Percentiles rank a stretch among this genome's conserved stretches.
Evolutionary conservation across 139 green algal genomes (phyloP).

Genomic region (Limnomonas spitsbergensis): DNA sequence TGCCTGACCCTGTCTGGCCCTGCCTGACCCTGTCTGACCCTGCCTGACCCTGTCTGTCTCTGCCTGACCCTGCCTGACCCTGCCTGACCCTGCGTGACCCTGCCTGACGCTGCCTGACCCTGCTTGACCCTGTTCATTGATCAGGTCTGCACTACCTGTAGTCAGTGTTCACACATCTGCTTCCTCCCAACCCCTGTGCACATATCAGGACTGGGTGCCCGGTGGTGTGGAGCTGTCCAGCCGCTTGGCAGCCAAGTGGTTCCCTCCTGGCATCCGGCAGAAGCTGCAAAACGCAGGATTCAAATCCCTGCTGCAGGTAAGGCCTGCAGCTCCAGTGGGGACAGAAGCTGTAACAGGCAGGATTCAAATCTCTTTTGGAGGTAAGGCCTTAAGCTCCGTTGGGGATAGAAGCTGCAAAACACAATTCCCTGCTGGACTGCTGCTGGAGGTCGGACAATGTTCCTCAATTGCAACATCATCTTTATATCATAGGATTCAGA

Average conservation of each 20-base stretch:
- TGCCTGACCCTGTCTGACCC: no score
- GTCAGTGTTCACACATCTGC: no score
- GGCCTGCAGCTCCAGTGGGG: background rate
- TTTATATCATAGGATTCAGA: no score
- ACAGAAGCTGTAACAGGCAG: background rate
- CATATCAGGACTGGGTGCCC: constrained; percentile 4
- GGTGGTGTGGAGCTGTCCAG: background rate
- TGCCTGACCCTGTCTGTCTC: no score
- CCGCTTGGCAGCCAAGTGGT: background rate
- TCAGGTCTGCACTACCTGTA: no score
- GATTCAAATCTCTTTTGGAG: constrained; percentile 5
- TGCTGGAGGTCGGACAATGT: background rate
- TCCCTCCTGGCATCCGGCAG: background rate
- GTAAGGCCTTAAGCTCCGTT: background rate
- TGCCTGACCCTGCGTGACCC: no score
- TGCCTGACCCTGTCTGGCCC: no score
- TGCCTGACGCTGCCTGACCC: no score
- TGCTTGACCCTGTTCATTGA: no score
- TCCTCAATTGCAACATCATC: no score
- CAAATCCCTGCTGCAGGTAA: constrained; percentile 7
- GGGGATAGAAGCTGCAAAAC: background rate
- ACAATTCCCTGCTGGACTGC: background rate
- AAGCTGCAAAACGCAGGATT: constrained; percentile 10
- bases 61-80: no score
- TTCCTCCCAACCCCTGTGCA: no score